Evolutionary conservation across 306 rosid genomes (phyloP).

Genomic region (Vigna nakashimae): DNA sequence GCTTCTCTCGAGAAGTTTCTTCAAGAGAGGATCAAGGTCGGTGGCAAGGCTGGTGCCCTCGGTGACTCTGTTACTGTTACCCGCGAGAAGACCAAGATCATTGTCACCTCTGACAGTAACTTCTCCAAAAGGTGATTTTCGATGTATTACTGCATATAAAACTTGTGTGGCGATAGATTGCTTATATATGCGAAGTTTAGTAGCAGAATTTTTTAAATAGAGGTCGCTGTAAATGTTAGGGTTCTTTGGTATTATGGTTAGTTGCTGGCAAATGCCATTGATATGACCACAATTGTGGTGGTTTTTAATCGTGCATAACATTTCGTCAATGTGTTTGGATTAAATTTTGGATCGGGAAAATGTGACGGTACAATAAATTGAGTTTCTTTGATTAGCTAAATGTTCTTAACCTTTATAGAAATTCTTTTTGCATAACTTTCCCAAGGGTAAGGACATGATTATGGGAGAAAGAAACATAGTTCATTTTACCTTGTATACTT

Average conservation of each 20-base stretch:
- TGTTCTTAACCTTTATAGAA: background rate
- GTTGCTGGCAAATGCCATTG: background rate
- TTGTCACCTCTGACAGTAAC: constrained; percentile 77
- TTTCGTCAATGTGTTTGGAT: background rate
- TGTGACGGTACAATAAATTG: background rate
- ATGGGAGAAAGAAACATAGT: background rate
- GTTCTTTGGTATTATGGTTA: background rate
- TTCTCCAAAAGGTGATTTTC: constrained; percentile 77
- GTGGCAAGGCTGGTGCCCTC: constrained; percentile 95
- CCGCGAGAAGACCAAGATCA: constrained; percentile 78
- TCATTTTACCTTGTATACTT: background rate
- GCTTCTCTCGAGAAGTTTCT: constrained; percentile 95
- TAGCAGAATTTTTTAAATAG: background rate
- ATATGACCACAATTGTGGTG: too few species aligned
- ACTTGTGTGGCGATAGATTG: background rate
- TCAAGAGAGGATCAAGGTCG: constrained; percentile 94
- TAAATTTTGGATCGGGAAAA: too few species aligned
- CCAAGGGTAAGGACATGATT: background rate
- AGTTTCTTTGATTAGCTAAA: background rate
- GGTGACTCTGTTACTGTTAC: constrained; percentile 75
- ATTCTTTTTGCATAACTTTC: too few species aligned
- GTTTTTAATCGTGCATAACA: too few species aligned
- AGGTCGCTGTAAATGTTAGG: background rate
- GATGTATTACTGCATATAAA: background rate
- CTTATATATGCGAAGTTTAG: background rate